Evolutionary conservation across 1,284 basidiomycete genomes (phyloP).

Genomic region (Tremellales sp.): DNA sequence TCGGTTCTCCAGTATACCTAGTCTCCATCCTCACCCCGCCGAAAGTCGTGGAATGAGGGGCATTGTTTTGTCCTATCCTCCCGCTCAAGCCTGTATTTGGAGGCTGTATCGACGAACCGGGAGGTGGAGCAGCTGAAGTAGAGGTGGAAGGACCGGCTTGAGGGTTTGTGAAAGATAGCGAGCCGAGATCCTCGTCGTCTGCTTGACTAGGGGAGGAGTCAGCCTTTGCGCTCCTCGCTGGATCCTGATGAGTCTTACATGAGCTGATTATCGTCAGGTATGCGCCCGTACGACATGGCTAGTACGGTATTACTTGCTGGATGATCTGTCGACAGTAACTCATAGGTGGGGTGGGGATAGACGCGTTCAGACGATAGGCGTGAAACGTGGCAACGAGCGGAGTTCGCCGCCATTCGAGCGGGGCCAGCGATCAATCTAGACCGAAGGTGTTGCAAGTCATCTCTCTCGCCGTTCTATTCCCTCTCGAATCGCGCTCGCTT

Average conservation of each 20-base stretch:
- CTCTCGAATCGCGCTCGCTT: no score
- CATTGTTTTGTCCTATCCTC: slow-evolving; percentile 58
- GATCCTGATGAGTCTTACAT: not conserved
- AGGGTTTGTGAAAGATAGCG: slow-evolving; percentile 44
- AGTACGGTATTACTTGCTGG: no score
- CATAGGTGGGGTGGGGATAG: no score
- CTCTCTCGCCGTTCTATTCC: no score
- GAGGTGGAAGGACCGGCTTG: slow-evolving; percentile 9
- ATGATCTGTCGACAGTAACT: no score
- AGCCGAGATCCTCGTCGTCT: slow-evolving; percentile 49
- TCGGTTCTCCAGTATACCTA: slow-evolving; percentile 74
- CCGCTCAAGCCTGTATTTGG: slow-evolving; percentile 58
- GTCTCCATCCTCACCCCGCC: slow-evolving; percentile 82
- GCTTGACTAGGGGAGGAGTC: no score
- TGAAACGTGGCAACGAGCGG: no score
- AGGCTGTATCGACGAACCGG: slow-evolving; percentile 27
- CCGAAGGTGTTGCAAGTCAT: no score
- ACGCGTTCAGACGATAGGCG: no score
- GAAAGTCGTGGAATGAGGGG: slow-evolving; percentile 31
- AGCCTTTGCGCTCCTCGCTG: slow-evolving; percentile 1
- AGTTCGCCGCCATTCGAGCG: no score
- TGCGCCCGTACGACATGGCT: not conserved
- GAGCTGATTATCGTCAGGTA: not conserved
- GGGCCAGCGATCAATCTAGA: no score
- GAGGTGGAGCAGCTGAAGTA: slow-evolving; percentile 10